Evolutionary conservation across 768 basidiomycete genomes (phyloP).

Genomic region (Leccinum aurantiacum): DNA sequence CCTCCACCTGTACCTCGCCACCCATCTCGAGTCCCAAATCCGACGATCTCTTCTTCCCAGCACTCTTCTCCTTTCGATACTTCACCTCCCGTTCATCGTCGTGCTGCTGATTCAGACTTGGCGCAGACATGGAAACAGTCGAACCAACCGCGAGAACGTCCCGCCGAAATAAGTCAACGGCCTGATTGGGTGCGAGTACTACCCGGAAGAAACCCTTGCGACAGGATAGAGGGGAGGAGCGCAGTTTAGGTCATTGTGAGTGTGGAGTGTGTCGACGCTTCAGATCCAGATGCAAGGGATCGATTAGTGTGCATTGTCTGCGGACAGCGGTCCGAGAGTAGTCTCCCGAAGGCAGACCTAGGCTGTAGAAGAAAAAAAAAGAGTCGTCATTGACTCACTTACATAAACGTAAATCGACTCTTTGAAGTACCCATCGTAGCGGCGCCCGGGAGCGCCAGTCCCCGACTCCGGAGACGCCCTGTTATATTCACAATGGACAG

Average conservation of each 20-base stretch:
- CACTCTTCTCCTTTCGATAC: neutral
- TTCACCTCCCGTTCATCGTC: neutral
- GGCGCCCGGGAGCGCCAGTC: too few species aligned
- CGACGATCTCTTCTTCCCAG: neutral
- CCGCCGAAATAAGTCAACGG: constrained; percentile 28
- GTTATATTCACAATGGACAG: too few species aligned
- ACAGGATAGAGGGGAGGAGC: constrained; percentile 24
- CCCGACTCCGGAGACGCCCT: too few species aligned
- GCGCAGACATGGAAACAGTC: neutral
- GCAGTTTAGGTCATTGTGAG: constrained; percentile 24
- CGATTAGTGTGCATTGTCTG: too few species aligned
- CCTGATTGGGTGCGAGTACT: constrained; percentile 18
- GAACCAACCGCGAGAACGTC: constrained; percentile 12
- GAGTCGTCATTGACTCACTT: too few species aligned
- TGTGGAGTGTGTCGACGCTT: constrained; percentile 9
- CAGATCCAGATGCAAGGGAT: neutral
- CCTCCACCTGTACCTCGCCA: constrained; percentile 23
- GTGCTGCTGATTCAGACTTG: neutral
- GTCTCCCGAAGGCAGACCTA: too few species aligned
- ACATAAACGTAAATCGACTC: too few species aligned
- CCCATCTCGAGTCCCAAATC: constrained; percentile 16
- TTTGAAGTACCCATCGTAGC: too few species aligned
- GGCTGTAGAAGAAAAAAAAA: too few species aligned
- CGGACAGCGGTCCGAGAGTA: too few species aligned
- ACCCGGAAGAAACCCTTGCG: constrained; percentile 27